Evolutionary conservation across 2,329 filamentous ascomycete species (phyloP).

Genomic region (Ophiobolus disseminans): DNA sequence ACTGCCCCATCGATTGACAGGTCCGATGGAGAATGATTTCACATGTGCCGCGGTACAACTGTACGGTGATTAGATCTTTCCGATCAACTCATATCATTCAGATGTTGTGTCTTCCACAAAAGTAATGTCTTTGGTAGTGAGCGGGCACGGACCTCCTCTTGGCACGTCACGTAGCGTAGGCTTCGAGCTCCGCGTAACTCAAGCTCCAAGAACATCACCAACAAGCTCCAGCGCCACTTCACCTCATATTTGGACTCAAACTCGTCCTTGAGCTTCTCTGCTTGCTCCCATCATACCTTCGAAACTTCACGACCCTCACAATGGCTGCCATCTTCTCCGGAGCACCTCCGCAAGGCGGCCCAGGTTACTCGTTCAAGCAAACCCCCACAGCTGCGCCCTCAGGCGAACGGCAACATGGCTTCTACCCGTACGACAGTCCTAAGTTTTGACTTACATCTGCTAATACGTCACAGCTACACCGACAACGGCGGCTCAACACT

Average conservation of each 20-base stretch:
- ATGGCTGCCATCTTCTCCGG: constrained; percentile 65
- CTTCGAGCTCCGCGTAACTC: constrained; percentile 33
- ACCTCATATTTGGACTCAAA: constrained; percentile 20
- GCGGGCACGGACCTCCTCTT: constrained; percentile 7
- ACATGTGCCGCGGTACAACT: no score
- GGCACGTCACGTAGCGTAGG: constrained; percentile 10
- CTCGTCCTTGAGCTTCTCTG: constrained; percentile 12
- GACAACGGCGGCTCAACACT: constrained; percentile 98
- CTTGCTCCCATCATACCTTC: background rate
- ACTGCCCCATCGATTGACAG: no score
- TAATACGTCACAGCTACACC: constrained; percentile 72
- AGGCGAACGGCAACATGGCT: constrained; percentile 73
- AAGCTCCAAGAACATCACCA: constrained; percentile 34
- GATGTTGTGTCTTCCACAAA: no score
- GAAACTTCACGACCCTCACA: constrained; percentile 11
- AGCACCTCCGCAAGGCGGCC: constrained; percentile 58
- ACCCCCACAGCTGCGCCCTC: constrained; percentile 56
- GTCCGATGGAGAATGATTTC: no score
- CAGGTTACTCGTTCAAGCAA: constrained; percentile 68
- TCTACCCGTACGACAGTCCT: constrained; percentile 75
- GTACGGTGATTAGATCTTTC: no score
- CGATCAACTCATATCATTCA: no score
- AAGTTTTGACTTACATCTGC: constrained; percentile 5
- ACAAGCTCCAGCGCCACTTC: constrained; percentile 20
- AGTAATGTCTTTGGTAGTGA: background rate